Evolutionary conservation across 495 filamentous ascomycete genomes (phyloP).

Genomic region (Sordaria brevicollis): DNA sequence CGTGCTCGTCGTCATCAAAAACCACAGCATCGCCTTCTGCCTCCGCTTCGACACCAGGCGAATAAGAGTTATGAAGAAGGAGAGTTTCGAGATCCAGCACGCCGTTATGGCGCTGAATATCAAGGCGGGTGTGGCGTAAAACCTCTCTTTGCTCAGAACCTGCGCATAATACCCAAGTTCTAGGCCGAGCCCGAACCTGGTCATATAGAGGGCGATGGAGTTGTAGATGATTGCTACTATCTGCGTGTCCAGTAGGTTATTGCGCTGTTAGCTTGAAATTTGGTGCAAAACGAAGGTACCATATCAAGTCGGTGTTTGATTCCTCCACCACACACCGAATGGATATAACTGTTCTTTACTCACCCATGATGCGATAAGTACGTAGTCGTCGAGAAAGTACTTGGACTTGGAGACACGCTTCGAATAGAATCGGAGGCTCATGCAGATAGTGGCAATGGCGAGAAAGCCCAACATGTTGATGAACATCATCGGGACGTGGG

Average conservation of each 20-base stretch:
- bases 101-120: neutral
- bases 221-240: too few relatives aligned
- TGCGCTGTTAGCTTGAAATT: too few relatives aligned
- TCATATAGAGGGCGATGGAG: too few relatives aligned
- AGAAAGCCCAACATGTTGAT: neutral
- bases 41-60: neutral
- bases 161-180: too few relatives aligned
- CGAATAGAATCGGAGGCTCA: neutral
- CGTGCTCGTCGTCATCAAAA: neutral
- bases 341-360: too few relatives aligned
- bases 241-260: too few relatives aligned
- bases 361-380: neutral
- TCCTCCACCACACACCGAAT: too few relatives aligned
- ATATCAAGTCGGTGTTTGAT: too few relatives aligned
- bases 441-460: neutral
- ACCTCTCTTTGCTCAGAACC: too few relatives aligned
- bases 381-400: neutral
- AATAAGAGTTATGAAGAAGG: neutral
- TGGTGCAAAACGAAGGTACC: too few relatives aligned
- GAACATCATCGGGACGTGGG: neutral
- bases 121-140: neutral
- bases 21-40: neutral
- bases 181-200: too few relatives aligned
- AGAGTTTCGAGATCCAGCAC: neutral
- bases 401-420: neutral